phyloP scores from a whole-genome alignment of 2,329 filamentous ascomycete species.

The Alternaria sp. region DNA sequence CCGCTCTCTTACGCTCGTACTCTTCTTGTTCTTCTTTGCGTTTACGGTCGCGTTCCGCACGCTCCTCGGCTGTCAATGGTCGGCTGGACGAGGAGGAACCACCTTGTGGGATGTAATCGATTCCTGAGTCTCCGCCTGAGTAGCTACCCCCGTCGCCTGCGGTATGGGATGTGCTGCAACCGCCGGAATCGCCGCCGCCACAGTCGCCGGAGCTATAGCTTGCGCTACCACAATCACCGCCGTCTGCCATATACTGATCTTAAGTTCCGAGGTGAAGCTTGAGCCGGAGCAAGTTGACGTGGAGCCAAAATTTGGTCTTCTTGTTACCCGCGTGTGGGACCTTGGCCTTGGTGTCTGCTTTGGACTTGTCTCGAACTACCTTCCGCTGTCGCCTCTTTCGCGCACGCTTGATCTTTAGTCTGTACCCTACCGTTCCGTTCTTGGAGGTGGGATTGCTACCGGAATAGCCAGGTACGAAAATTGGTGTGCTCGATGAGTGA shows the following conservation, averaged over 20 bases:
- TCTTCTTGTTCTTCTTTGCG: not conserved
- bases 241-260: not conserved
- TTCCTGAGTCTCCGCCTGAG: not conserved
- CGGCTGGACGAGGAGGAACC: not conserved
- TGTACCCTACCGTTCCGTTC: no score
- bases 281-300: not conserved
- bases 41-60: not conserved
- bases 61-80: not conserved
- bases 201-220: not conserved
- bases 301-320: not conserved
- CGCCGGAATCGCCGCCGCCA: not conserved
- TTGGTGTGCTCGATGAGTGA: not conserved
- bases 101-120: not conserved
- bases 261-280: not conserved
- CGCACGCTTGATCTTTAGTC: no score
- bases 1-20: not conserved
- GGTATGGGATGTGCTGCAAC: not conserved
- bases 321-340: not conserved
- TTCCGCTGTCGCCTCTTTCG: not conserved
- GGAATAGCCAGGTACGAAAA: fast-evolving
- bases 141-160: not conserved
- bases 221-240: not conserved
- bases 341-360: not conserved
- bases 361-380: not conserved
- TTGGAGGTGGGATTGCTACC: not conserved